Evolutionary conservation across 2,329 filamentous ascomycete species (phyloP).

Genomic region (Lachnellula arida): DNA sequence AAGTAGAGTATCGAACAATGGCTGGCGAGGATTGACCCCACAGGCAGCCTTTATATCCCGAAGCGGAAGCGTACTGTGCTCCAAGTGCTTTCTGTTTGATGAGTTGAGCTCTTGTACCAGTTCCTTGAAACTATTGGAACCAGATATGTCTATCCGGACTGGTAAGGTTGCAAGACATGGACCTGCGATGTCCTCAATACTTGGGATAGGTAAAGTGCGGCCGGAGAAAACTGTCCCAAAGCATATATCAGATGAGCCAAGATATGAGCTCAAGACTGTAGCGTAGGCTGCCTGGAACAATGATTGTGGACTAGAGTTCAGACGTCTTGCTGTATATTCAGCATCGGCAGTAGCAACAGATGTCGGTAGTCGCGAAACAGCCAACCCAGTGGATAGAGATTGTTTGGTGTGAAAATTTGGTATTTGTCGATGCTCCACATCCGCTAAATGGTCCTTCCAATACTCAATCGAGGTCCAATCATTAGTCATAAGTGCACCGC

Average conservation of each 20-base stretch:
- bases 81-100: conserved; percentile 60
- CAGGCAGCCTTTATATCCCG: conserved; percentile 63
- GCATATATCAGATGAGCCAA: conserved; percentile 60
- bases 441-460: conserved; percentile 64
- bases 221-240: conserved; percentile 82
- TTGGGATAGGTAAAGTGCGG: conserved; percentile 64
- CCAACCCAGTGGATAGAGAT: conserved; percentile 27
- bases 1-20: conserved; percentile 72
- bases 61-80: conserved; percentile 59
- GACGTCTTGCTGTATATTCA: conserved; percentile 20
- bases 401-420: conserved; percentile 52
- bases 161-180: conserved; percentile 77
- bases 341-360: conserved; percentile 30
- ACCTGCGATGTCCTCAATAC: conserved; percentile 69
- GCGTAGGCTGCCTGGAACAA: conserved; percentile 70
- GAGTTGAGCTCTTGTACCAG: conserved; percentile 60
- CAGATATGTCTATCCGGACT: conserved; percentile 56
- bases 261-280: conserved; percentile 60
- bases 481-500: conserved; percentile 20
- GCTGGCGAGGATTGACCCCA: conserved; percentile 48
- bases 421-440: conserved; percentile 48
- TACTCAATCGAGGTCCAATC: conserved; percentile 50
- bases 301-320: conserved; percentile 53
- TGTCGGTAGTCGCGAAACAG: conserved; percentile 24
- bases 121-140: conserved; percentile 49